phyloP scores from a whole-genome alignment of 2,329 filamentous ascomycete species.

The Karstenula rhodostoma region DNA sequence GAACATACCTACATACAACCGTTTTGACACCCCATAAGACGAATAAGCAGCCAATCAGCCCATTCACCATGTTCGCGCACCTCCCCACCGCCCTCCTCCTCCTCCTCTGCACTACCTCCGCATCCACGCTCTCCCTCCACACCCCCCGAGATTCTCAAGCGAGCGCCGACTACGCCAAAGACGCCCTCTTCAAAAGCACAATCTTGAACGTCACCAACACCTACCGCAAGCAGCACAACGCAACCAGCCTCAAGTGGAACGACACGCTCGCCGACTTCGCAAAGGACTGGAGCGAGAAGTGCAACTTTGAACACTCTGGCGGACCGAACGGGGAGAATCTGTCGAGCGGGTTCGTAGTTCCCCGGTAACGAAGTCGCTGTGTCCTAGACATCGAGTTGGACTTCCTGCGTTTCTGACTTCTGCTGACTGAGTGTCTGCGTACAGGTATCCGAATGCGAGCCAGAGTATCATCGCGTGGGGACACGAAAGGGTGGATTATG shows the following conservation, averaged over 20 bases:
- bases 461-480: conserved; percentile 73
- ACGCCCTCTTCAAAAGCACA: conserved; percentile 55
- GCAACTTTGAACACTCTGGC: conserved; percentile 64
- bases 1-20: too few relatives aligned
- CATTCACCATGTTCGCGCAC: background rate
- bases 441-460: conserved; percentile 69
- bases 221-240: conserved; percentile 71
- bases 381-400: too few relatives aligned
- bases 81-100: background rate
- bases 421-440: conserved; percentile 55
- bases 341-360: too few relatives aligned
- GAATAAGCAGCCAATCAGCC: background rate
- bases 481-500: conserved; percentile 64
- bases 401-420: too few relatives aligned
- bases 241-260: conserved; percentile 70
- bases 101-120: background rate
- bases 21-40: background rate
- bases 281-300: conserved; percentile 56
- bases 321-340: conserved; percentile 79
- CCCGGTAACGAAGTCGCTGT: too few relatives aligned
- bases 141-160: conserved; percentile 2
- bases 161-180: conserved; percentile 50
- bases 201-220: conserved; percentile 72
- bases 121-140: background rate
- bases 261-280: conserved; percentile 66